phyloP scores from a whole-genome alignment of 2,329 filamentous ascomycete genomes.

The Claviceps sp. region DNA sequence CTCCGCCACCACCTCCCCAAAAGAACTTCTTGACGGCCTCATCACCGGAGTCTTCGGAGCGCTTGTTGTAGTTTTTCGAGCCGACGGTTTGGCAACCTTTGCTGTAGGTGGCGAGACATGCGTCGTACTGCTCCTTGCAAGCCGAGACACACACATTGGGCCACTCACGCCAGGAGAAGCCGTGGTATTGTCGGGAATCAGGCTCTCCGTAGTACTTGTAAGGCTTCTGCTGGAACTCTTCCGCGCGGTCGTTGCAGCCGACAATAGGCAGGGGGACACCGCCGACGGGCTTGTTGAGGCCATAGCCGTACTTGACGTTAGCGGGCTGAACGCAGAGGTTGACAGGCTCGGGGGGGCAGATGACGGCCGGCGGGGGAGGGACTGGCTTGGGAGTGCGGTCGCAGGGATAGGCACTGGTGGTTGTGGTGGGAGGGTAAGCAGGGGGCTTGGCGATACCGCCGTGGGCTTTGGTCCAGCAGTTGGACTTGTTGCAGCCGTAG shows the following conservation, averaged over 20 bases:
- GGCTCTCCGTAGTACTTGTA: constrained; percentile 40
- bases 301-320: constrained; percentile 50
- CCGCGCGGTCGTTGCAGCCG: constrained; percentile 38
- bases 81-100: constrained; percentile 29
- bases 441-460: constrained; percentile 23
- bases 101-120: constrained; percentile 35
- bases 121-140: constrained; percentile 37
- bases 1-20: not conserved
- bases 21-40: constrained; percentile 12
- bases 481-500: constrained; percentile 26
- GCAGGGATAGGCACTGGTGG: constrained; percentile 22
- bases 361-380: constrained; percentile 17
- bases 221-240: constrained; percentile 27
- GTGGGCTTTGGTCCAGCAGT: constrained; percentile 28
- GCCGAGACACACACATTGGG: constrained; percentile 34
- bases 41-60: constrained; percentile 11
- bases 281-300: constrained; percentile 45
- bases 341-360: constrained; percentile 32
- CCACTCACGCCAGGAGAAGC: constrained; percentile 26
- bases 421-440: constrained; percentile 14
- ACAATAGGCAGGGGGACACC: constrained; percentile 38
- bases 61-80: constrained; percentile 14
- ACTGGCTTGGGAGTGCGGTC: constrained; percentile 15
- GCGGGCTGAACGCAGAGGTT: constrained; percentile 41
- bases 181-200: constrained; percentile 28